Conservation (phyloP, 306 rosid genomes). For the Pyrus communis region DNA sequence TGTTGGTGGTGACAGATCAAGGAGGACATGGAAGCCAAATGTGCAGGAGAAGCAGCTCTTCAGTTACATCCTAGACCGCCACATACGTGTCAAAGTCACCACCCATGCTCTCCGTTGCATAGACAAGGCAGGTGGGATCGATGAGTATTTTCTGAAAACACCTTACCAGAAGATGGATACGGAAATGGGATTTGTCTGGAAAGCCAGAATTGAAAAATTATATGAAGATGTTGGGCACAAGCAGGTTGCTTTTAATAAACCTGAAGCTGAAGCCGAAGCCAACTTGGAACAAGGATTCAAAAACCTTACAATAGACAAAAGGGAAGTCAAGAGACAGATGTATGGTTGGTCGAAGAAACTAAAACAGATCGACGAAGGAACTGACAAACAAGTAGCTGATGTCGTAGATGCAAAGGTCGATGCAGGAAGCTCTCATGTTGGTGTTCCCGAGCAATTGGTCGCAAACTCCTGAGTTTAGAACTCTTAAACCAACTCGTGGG, state of each 20-base stretch:
- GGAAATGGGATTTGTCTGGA: constrained; percentile 83
- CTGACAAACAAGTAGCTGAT: constrained; percentile 21
- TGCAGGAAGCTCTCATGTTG: constrained; percentile 23
- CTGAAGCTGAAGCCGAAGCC: constrained; percentile 59
- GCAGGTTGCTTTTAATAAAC: constrained; percentile 64
- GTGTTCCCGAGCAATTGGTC: constrained; percentile 29
- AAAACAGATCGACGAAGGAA: constrained; percentile 33
- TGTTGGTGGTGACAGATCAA: constrained; percentile 47
- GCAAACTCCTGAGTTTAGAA: constrained; percentile 22
- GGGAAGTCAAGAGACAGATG: constrained; percentile 53
- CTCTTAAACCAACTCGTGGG: neutral
- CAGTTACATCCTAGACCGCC: constrained; percentile 82
- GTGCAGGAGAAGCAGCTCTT: constrained; percentile 91
- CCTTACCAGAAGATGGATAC: constrained; percentile 93
- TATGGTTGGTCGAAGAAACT: constrained; percentile 33
- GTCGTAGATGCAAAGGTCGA: neutral
- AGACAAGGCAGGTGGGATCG: constrained; percentile 94
- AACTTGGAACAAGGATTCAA: constrained; percentile 57
- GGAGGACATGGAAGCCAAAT: constrained; percentile 91
- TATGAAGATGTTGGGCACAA: constrained; percentile 63
- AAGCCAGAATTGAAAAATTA: constrained; percentile 74
- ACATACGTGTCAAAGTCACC: constrained; percentile 75
- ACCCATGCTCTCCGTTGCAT: constrained; percentile 89
- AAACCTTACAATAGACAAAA: constrained; percentile 57
- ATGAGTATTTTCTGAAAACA: constrained; percentile 86